Base-by-base conservation (phyloP, 495 filamentous ascomycete genomes). In the Penicillium canariense region DNA sequence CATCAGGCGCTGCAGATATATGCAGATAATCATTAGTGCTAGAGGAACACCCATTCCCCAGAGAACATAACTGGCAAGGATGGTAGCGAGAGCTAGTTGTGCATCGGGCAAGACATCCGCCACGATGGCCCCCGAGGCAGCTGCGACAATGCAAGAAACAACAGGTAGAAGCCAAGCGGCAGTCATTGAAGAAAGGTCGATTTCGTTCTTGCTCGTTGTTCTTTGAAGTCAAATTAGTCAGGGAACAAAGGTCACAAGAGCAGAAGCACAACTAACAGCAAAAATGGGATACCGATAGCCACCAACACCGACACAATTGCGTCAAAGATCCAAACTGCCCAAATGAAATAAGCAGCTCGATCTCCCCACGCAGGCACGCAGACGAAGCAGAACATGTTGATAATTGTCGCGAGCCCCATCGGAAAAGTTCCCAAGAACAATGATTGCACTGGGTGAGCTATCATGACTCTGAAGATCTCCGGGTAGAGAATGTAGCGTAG, bases 371-470 rank as follows among this genome's bases (percentile, higher is more conserved):
- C 56, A 4, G 77, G 77, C 4, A 76, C 77, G 42, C 76, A 81
- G 2, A 77, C 65, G 27, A 75, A 65, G n/a, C 71, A 67, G 31
- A 74, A 68, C 77, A 80, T 79, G 49, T 81, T 79, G 34, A 81
- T 70, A 25, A 81, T 70, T 6, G 80, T 85, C 3, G 80, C 78
- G 36, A 84, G 70, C 8, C 80, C 81, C 78, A 84, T 82, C 2
- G 82, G 81, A 42, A 82, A 73, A 22, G 23, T 56, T 1, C 77
- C 81, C 1, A 84, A 51, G 50, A 84, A 84, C 26, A 85, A 63
- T 1, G 70, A 75, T 52, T 85, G 78, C 5, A 60, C 62, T 0
- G 82, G 80, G 63, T 84, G 76, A 15, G 60, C 66, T 23, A 84
- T 58, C 74, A 84, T 77, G 39, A 68, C 72, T 2, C 22, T 51